Evolutionary conservation across 345 rosid genomes (phyloP), one percentile per base, ranked within the genome.

Genomic region (Tarenaya hassleriana): DNA sequence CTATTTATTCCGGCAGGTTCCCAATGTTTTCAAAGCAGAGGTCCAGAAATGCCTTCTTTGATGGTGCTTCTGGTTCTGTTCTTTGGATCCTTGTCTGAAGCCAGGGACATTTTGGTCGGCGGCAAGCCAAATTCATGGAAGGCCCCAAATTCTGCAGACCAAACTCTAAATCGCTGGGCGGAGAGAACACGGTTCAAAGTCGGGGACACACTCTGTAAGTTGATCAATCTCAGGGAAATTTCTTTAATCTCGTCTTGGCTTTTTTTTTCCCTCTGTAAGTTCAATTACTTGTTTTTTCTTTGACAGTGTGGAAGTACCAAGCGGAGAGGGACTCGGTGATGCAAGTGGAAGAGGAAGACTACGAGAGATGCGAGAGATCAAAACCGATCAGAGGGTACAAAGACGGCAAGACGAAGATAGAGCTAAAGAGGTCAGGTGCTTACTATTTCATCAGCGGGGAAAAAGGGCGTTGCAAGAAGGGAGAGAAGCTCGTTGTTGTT

Each of bases 371-470:
- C 76, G 81, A 76, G 58, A 74, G 71, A 5, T 56, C 80, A 13
- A 66, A 49, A 50, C 88, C 95, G 7, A 58, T 84, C 16, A 71
- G 55, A 45, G 77, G 67, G 60, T 73, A 77, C 83, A 79, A 76
- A 13, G 89, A 79, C 16, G 95, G 90, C 15, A 70, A 72, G 56
- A 78, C 85, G 27, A 87, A 76, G 50, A 86, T 88, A 68, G 56
- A 64, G 67, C 69, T 92, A 1, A 77, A 73, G 20, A 10, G 70
- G 24, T 64, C 95, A 0, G 96, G 95, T 34, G 69, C 96, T 0
- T 78, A 67, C 62, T 91, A 77, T 63, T 88, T 84, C 77, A 75
- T 91, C 56, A 84, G 96, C 57, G 96, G 94, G 45, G 83, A 66
- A 0, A 56, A 72, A 62, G 95, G 79, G 2, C 79, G 75, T 62